Conservation (phyloP, 176 grass and related monocot genomes). For the Pharus latifolius region DNA sequence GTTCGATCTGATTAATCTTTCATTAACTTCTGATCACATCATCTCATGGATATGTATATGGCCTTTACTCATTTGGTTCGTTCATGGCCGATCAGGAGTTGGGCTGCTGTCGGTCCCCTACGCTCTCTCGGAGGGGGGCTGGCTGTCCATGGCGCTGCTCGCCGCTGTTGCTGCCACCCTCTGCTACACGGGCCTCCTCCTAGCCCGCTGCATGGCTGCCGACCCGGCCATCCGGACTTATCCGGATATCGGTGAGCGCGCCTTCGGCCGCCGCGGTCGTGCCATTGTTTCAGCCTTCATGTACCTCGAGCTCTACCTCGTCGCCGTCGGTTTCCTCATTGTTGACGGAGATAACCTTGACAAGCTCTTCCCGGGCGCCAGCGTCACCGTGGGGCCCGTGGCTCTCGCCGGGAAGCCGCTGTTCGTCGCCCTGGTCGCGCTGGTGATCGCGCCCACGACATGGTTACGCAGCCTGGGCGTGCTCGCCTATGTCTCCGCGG, state of each 20-base stretch:
- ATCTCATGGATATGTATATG: background rate
- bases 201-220: slow-evolving; percentile 34
- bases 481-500: slow-evolving; percentile 31
- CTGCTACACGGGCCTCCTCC: slow-evolving; percentile 53
- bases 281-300: slow-evolving; percentile 32
- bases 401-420: slow-evolving; percentile 12
- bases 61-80: background rate
- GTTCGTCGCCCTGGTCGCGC: slow-evolving; percentile 11
- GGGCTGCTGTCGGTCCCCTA: slow-evolving; percentile 48
- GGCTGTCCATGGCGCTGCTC: slow-evolving; percentile 36
- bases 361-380: slow-evolving; percentile 29
- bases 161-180: slow-evolving; percentile 8
- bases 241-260: slow-evolving; percentile 29
- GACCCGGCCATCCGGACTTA: slow-evolving; percentile 18
- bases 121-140: slow-evolving; percentile 32
- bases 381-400: background rate
- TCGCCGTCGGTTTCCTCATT: slow-evolving; percentile 49
- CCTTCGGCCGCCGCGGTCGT: slow-evolving; percentile 24
- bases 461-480: slow-evolving; percentile 26
- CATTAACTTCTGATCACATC: no score
- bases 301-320: slow-evolving; percentile 62
- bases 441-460: slow-evolving; percentile 21
- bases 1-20: no score
- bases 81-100: slow-evolving; percentile 15
- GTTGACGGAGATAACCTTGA: slow-evolving; percentile 43